Evolutionary conservation across 176 grass and related monocot species (phyloP).

Genomic region (bread wheat (Triticum aestivum)): DNA sequence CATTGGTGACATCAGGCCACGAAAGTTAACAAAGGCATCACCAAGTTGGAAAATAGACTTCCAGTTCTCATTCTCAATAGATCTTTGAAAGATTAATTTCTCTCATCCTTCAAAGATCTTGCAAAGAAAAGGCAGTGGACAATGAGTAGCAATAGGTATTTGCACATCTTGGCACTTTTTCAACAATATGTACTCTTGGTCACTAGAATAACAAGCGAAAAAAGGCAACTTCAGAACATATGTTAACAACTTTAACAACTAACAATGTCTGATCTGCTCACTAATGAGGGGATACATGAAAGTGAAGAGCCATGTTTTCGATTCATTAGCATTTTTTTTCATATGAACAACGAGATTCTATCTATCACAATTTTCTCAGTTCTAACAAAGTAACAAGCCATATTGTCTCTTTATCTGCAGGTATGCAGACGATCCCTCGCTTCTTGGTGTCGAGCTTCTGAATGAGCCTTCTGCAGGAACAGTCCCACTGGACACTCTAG

Average conservation of each 20-base stretch:
- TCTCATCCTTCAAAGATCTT: neutral
- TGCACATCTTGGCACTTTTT: neutral
- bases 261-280: neutral
- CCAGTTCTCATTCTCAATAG: neutral
- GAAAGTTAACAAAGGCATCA: neutral
- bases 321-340: neutral
- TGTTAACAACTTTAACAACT: neutral
- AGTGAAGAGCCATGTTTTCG: neutral
- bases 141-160: neutral
- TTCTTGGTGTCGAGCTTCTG: conserved; percentile 81
- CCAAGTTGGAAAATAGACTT: neutral
- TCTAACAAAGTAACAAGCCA: neutral
- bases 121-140: neutral
- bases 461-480: conserved; percentile 76
- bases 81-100: neutral
- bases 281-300: neutral
- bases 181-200: neutral
- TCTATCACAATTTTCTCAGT: neutral
- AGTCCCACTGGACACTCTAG: conserved; percentile 58
- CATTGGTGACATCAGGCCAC: conserved; percentile 20
- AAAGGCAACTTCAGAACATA: neutral
- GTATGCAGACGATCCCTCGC: conserved; percentile 62
- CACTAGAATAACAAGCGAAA: neutral
- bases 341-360: neutral
- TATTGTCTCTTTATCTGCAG: conserved; percentile 39